Percentiles rank a stretch among this genome's conserved stretches.
phyloP scores from a whole-genome alignment of 495 filamentous ascomycete genomes.

The Penicillium silybi region DNA sequence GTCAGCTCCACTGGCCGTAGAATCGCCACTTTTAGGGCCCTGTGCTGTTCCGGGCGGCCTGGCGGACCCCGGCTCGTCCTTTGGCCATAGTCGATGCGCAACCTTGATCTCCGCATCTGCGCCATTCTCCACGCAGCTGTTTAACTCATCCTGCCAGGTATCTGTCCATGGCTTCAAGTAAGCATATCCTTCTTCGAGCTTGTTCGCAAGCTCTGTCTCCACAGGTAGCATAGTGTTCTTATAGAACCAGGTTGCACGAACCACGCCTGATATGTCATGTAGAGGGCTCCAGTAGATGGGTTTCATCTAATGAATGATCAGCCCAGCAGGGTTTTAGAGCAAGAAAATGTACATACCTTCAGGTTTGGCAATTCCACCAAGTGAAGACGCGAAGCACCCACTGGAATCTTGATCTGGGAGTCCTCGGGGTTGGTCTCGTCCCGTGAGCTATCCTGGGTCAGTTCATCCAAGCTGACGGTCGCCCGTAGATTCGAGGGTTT shows the following conservation, averaged over 20 bases:
- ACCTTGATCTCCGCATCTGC: conserved; percentile 89
- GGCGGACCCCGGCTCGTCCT: conserved; percentile 37
- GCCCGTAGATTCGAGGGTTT: conserved; percentile 34
- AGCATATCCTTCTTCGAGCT: conserved; percentile 81
- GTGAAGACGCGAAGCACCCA: conserved; percentile 73
- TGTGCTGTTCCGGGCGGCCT: conserved; percentile 25
- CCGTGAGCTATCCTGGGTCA: conserved; percentile 12
- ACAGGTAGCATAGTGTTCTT: conserved; percentile 89
- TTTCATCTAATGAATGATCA: conserved; percentile 60
- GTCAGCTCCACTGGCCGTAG: conserved; percentile 2
- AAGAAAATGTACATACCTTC: conserved; percentile 27
- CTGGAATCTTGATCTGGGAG: conserved; percentile 48
- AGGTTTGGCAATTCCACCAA: conserved; percentile 51
- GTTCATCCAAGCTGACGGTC: conserved; percentile 23
- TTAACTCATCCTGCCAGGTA: conserved; percentile 90
- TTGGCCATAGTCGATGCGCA: conserved; percentile 74
- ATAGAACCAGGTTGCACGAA: conserved; percentile 96
- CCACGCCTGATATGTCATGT: conserved; percentile 77
- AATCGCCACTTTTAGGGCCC: conserved; percentile 14
- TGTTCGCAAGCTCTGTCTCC: conserved; percentile 83
- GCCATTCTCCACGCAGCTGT: conserved; percentile 86
- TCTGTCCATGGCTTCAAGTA: conserved; percentile 86
- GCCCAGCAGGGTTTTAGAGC: background rate
- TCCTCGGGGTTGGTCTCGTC: conserved; percentile 12
- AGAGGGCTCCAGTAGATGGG: conserved; percentile 98